Percentiles rank a stretch among this genome's conserved stretches.
These are phyloP conservation scores for Penicillium digitatum DNA, from an alignment of 2,329 filamentous ascomycete genomes.

Conservation along the genomic window DNA sequence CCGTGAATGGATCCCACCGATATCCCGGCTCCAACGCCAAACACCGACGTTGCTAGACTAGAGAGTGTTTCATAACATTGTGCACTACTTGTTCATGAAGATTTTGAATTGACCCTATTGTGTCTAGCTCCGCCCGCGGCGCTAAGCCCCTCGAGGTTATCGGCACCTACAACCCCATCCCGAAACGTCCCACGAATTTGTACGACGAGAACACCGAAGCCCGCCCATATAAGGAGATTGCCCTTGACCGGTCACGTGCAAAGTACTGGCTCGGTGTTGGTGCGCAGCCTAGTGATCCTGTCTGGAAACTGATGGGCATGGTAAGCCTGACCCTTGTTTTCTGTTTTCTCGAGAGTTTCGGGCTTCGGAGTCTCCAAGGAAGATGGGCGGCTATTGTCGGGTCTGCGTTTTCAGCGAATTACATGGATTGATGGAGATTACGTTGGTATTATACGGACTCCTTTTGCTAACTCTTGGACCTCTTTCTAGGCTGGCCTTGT, in stretches of 20 bases:
- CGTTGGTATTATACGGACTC: neutral
- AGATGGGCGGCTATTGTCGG: neutral
- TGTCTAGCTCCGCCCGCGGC: slow-evolving; percentile 72
- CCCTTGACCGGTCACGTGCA: slow-evolving; percentile 73
- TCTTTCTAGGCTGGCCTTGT: slow-evolving; percentile 34
- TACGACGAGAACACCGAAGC: slow-evolving; percentile 52
- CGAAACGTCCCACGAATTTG: slow-evolving; percentile 49
- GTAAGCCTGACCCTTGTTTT: slow-evolving; percentile 45
- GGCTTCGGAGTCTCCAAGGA: neutral
- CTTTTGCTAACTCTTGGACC: slow-evolving; percentile 3
- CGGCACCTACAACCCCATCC: slow-evolving; percentile 61
- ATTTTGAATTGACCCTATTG: slow-evolving; percentile 3
- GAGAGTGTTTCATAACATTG: neutral
- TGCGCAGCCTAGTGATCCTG: slow-evolving; percentile 86
- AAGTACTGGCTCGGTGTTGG: slow-evolving; percentile 97
- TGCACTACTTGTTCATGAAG: neutral
- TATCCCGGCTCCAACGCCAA: neutral
- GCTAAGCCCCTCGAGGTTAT: slow-evolving; percentile 91
- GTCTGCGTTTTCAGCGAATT: neutral
- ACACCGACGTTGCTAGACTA: neutral
- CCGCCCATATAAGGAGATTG: slow-evolving; percentile 82
- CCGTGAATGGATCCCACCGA: neutral
- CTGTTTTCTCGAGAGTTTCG: neutral
- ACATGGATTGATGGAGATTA: neutral
- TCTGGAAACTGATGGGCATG: slow-evolving; percentile 82